Evolutionary conservation across 1,284 basidiomycete species (phyloP), one percentile per base, ranked within the genome.

Genomic region (Puccinia polysora): DNA sequence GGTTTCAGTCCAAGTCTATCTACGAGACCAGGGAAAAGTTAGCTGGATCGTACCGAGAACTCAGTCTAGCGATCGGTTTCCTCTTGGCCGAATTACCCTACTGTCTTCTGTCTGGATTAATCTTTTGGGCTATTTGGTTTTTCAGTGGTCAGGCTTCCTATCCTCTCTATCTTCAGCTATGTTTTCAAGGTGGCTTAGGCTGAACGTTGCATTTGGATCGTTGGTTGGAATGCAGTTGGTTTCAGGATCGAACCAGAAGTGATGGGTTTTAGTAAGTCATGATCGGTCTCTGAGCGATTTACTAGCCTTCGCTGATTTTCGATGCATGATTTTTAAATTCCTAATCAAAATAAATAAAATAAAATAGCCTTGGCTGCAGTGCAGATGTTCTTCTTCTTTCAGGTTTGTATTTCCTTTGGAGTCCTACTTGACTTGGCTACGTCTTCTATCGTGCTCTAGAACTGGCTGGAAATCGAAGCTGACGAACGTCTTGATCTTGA

Each of bases 311-410:
- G 8, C 8, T 8, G 8, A 43, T 43, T 43, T 43, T 18, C 18
- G 8, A 43, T 8, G 18, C 40, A 18, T 43, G 8, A 8, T 43
- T 18, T 8, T 43, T 43, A 8, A 8, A 8, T 43, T 43, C 8
- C 8, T 43, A 8, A 43, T 8, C 40, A 43, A 43, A 43, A 43
- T 8, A 43, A 43, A 43, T 8, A 43, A 8, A 18, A 40, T 30
- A 62, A 28, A 47, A 62, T 58, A 75, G 74, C 74, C 18, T 75
- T 77, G 63, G 64, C 74, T 18, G 73, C 76, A 30, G 62, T 77
- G 28, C 74, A 76, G 62, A 47, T 76, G 40, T 77, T 77, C 68
- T 77, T 73, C 68, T 68, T 75, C 40, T 77, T 77, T 68, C 75
- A 75, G 58, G 76, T 75, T 5, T 18, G 70, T 65, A 36, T 34